Conservation (phyloP, 768 basidiomycete genomes). For the Steccherinum ochraceum region DNA sequence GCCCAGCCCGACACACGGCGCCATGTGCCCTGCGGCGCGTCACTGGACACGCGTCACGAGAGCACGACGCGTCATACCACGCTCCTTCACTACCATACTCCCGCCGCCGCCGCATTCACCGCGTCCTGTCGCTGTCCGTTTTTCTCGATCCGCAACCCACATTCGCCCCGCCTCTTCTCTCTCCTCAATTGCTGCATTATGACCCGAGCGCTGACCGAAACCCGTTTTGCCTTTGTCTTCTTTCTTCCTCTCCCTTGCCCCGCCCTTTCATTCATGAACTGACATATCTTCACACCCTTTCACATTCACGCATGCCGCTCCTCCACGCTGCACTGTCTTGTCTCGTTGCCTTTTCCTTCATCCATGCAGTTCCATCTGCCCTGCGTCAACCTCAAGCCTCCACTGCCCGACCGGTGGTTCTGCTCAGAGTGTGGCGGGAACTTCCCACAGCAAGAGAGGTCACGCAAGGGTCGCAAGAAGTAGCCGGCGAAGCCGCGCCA, state of each 20-base stretch:
- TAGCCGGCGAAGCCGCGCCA: slow-evolving; percentile 12
- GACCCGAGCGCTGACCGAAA: neutral
- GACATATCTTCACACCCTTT: neutral
- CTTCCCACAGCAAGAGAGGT: slow-evolving; percentile 10
- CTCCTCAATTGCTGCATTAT: neutral
- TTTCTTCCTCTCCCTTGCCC: no score
- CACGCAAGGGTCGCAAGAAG: slow-evolving; percentile 38
- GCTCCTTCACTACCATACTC: neutral
- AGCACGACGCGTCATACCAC: no score
- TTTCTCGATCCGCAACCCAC: no score
- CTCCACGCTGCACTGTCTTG: neutral
- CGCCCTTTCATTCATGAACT: neutral
- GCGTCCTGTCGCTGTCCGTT: no score
- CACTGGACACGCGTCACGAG: no score
- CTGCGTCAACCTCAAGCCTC: slow-evolving; percentile 52
- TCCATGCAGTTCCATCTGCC: slow-evolving; percentile 58
- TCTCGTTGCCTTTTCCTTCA: neutral
- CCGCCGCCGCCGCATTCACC: neutral
- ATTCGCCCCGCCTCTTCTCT: neutral
- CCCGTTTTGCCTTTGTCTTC: no score
- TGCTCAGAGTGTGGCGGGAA: slow-evolving; percentile 44
- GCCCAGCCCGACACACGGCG: no score
- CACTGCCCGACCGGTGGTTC: slow-evolving; percentile 53
- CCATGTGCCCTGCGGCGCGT: no score
- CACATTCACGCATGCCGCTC: neutral